These are phyloP conservation scores for Ramularia endophylla DNA, from an alignment of 2,329 filamentous ascomycete genomes.

Conservation along the genomic window DNA sequence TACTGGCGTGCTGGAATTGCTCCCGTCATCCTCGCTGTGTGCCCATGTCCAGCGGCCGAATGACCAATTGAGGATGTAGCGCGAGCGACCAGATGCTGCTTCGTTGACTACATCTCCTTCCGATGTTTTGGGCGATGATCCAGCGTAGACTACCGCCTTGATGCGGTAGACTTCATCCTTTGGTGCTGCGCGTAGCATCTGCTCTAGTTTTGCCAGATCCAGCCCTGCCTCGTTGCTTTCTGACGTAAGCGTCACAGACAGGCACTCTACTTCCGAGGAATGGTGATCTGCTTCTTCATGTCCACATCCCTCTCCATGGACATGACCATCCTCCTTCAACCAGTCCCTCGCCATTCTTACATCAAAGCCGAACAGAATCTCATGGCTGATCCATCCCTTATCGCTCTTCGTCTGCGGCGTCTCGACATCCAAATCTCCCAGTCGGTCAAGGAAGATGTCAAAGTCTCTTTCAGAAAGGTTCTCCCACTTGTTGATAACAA, in stretches of 20 bases:
- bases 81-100: constrained; percentile 34
- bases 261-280: constrained; percentile 80
- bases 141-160: constrained; percentile 60
- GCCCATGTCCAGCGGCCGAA: constrained; percentile 96
- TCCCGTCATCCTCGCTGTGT: constrained; percentile 38
- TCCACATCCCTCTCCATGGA: constrained; percentile 34
- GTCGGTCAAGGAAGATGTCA: constrained; percentile 69
- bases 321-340: constrained; percentile 31
- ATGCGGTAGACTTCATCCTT: constrained; percentile 97
- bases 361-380: constrained; percentile 82
- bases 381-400: constrained; percentile 69
- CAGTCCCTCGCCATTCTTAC: constrained; percentile 61
- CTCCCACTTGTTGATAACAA: constrained; percentile 95
- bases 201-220: constrained; percentile 55
- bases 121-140: constrained; percentile 34
- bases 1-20: constrained; percentile 29
- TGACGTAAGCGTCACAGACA: constrained; percentile 63
- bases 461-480: constrained; percentile 63
- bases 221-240: constrained; percentile 44
- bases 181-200: constrained; percentile 64
- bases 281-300: constrained; percentile 50
- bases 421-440: constrained; percentile 76
- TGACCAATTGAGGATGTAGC: constrained; percentile 96
- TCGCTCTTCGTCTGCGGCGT: constrained; percentile 75
- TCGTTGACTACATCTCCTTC: constrained; percentile 34